Evolutionary conservation across 345 rosid genomes (phyloP).

Genomic region (Luvunga scandens): DNA sequence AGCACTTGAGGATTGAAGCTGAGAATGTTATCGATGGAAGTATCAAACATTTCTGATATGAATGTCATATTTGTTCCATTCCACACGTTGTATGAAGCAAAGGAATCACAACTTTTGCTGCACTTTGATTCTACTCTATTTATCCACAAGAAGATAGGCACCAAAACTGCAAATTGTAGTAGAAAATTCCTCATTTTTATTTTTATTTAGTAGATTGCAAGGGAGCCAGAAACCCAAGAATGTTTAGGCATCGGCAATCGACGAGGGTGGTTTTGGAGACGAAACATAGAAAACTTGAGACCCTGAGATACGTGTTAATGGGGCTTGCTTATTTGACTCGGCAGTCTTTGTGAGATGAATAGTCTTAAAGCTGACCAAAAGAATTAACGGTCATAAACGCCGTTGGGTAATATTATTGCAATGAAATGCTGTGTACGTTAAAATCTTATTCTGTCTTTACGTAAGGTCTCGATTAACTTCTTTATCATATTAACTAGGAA

Average conservation of each 20-base stretch:
- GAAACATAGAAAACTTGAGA: background rate
- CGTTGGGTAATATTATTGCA: background rate
- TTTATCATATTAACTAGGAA: background rate
- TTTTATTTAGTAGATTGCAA: background rate
- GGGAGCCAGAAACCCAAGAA: background rate
- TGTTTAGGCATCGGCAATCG: background rate
- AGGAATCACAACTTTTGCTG: conserved; percentile 35
- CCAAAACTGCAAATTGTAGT: background rate
- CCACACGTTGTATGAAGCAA: conserved; percentile 41
- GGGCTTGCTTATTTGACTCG: background rate
- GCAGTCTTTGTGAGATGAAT: background rate
- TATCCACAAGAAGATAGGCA: background rate
- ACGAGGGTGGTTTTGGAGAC: background rate
- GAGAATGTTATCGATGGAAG: conserved; percentile 28
- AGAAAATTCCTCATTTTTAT: background rate
- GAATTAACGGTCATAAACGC: background rate
- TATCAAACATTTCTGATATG: conserved; percentile 31
- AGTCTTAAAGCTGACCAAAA: background rate
- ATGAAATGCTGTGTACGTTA: background rate
- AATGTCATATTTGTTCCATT: conserved; percentile 39
- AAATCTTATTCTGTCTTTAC: no score
- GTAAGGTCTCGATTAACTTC: background rate
- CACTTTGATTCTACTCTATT: background rate
- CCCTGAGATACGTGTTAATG: background rate
- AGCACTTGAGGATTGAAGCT: conserved; percentile 17